phyloP scores from a whole-genome alignment of 805 yeast species.

The Ogataea chonburiensis region DNA sequence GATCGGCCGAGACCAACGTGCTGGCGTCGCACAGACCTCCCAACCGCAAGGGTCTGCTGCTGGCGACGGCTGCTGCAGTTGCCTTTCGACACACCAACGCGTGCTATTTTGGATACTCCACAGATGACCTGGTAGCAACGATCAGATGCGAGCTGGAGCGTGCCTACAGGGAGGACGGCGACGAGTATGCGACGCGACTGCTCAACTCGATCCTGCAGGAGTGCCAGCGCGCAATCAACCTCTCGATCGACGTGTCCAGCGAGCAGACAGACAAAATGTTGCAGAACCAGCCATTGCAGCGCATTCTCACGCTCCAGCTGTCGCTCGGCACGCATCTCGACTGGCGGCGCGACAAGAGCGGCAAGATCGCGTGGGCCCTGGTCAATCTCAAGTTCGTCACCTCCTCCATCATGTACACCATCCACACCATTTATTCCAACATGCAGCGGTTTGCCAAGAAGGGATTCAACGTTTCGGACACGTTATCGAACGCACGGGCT shows the following conservation, averaged over 20 bases:
- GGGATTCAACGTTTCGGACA: constrained; percentile 49
- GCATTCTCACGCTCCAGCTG: constrained; percentile 66
- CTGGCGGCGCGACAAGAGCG: constrained; percentile 41
- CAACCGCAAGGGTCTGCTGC: constrained; percentile 33
- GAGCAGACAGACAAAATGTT: constrained; percentile 76
- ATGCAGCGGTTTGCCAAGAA: constrained; percentile 58
- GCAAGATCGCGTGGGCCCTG: constrained; percentile 57
- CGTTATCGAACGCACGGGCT: constrained; percentile 36
- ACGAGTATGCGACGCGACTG: constrained; percentile 34
- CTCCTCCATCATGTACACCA: constrained; percentile 63
- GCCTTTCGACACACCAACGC: constrained; percentile 69
- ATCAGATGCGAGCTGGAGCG: constrained; percentile 47
- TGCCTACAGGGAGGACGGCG: constrained; percentile 21
- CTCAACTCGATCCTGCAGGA: constrained; percentile 54
- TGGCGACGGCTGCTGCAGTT: constrained; percentile 53
- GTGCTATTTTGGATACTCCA: constrained; percentile 62
- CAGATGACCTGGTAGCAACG: constrained; percentile 68
- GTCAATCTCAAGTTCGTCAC: constrained; percentile 69
- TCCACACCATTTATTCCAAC: constrained; percentile 62
- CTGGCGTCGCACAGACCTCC: constrained; percentile 19
- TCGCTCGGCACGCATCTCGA: constrained; percentile 52
- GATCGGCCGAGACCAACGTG: constrained; percentile 23
- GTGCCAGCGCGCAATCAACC: constrained; percentile 71
- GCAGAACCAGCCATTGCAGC: constrained; percentile 75
- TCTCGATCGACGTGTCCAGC: constrained; percentile 64